phyloP scores from a whole-genome alignment of 805 yeast species.

The Diddensiella santjacobensis region DNA sequence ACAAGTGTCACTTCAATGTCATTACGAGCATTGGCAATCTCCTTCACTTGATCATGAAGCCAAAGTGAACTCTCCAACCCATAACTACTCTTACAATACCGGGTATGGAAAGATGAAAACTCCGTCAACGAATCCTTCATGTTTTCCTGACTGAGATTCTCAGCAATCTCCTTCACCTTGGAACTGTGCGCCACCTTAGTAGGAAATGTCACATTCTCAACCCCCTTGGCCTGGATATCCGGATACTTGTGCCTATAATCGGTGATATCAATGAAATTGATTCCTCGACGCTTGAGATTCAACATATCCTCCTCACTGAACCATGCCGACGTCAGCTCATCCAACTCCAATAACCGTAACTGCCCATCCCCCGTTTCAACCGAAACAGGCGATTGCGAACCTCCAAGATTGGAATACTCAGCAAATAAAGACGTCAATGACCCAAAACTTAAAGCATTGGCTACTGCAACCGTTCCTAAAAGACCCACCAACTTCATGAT shows the following conservation, averaged over 20 bases:
- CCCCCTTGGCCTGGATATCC: constrained; percentile 21
- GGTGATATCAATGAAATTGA: constrained; percentile 64
- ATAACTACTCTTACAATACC: constrained; percentile 69
- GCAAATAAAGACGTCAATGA: background rate
- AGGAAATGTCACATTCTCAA: constrained; percentile 52
- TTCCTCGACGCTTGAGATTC: constrained; percentile 43
- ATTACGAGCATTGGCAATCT: constrained; percentile 32
- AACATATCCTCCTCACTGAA: constrained; percentile 44
- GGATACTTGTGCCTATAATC: constrained; percentile 28
- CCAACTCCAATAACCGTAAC: constrained; percentile 18
- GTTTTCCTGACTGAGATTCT: constrained; percentile 43
- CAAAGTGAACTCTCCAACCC: constrained; percentile 72
- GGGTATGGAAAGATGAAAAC: constrained; percentile 66
- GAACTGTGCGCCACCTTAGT: constrained; percentile 35
- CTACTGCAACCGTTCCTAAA: background rate
- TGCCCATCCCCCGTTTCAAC: background rate
- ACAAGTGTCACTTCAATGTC: constrained; percentile 46
- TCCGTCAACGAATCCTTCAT: constrained; percentile 54
- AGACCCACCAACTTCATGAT: constrained; percentile 1
- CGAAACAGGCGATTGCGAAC: background rate
- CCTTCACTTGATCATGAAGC: constrained; percentile 49
- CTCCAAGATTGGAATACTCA: background rate
- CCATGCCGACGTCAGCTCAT: constrained; percentile 13
- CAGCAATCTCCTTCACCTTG: constrained; percentile 41
- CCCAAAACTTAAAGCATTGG: constrained; percentile 8